Evolutionary conservation across 164 flowering plant genomes (phyloP), one percentile per base, ranked within the genome.

Genomic region (Cinnamomum chago): DNA sequence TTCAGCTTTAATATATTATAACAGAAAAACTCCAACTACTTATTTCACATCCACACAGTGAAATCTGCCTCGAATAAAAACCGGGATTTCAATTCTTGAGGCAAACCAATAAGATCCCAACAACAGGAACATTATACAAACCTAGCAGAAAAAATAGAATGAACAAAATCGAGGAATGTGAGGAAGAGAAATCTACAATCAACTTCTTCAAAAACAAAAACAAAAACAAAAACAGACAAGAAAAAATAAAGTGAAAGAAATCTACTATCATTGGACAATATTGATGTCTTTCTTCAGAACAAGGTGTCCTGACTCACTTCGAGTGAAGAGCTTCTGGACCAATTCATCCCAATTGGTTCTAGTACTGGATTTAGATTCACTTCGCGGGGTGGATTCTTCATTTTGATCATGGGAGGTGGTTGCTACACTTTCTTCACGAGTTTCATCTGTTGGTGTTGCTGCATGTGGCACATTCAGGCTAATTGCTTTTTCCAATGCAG

Each of bases 401-500:
- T 68, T 68, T 62, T 35, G 40, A 89, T 52, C 60, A 14, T 55
- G n/a, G 60, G 60, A 55, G 4, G 60, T 15, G 17, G n/a, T 65
- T 58, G 73, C 68, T 64, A 68, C 78, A 24, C 62, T 23, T 30
- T 79, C 77, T 14, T 65, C 77, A 4, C 74, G 40, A 58, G 78
- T 70, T 67, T 83, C 76, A 6, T 81, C 84, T 28, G 79, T 85
- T 62, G 69, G 12, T 24, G 79, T 17, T 27, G 79, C 85, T 13
- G 96, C 96, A 72, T 93, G 90, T 62, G 99, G 98, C 40, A 95
- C 82, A 55, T 93, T 90, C 75, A 95, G 77, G 77, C 89, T 86
- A 5, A 91, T 89, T n/a, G 98, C 98, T 82, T 89, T 87, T 67
- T 95, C 93, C 76, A 95, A 55, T 51, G 98, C 98, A 78, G 89